A percentile compares a stretch with the other conserved stretches of the same genome.
Conservation (phyloP, 257 asterid genomes). For the Solanum acaule region DNA sequence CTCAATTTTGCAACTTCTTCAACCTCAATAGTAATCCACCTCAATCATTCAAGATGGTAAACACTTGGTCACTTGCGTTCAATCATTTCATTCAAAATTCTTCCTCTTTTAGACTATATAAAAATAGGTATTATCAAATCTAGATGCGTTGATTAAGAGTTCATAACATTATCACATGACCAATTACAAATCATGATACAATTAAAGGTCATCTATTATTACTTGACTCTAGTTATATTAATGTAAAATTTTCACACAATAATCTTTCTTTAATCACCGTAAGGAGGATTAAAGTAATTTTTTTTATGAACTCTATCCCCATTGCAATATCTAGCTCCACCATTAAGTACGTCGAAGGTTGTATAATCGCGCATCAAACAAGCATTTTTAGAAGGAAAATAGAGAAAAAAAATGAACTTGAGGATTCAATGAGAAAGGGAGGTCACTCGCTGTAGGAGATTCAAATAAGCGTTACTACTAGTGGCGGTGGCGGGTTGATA, state of each 20-base stretch:
- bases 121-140: background rate
- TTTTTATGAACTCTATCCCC: no score
- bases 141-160: background rate
- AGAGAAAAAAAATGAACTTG: constrained; percentile 7
- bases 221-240: background rate
- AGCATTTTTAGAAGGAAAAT: background rate
- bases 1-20: no score
- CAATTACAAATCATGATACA: background rate
- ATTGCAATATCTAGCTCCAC: no score
- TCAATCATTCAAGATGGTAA: background rate
- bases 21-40: background rate
- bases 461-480: constrained; percentile 24
- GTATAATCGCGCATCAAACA: no score
- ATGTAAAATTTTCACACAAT: background rate
- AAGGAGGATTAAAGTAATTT: no score
- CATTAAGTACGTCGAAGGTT: no score
- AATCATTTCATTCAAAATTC: background rate
- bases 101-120: background rate
- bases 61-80: background rate
- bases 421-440: constrained; percentile 64
- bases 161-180: background rate
- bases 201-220: background rate
- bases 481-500: constrained; percentile 14
- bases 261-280: no score
- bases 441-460: constrained; percentile 73